These are phyloP conservation scores for Pseudonectria buxi DNA, from an alignment of 2,329 filamentous ascomycete genomes.

Conservation along the genomic window DNA sequence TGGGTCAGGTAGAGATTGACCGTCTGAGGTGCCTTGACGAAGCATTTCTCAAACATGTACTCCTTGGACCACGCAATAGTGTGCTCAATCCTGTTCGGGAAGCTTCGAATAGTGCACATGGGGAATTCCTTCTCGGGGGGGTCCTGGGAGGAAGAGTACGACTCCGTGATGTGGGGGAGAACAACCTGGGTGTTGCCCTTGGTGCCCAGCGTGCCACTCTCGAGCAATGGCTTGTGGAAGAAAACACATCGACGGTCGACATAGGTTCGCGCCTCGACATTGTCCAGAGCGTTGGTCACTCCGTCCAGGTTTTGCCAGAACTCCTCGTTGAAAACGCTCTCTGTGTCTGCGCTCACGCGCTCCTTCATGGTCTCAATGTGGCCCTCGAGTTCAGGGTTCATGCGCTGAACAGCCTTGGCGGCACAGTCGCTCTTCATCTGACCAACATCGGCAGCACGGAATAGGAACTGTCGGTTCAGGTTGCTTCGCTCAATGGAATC, in stretches of 20 bases:
- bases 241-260: conserved; percentile 95
- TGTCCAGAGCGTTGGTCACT: conserved; percentile 95
- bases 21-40: conserved; percentile 87
- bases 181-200: conserved; percentile 99
- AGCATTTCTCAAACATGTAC: conserved; percentile 81
- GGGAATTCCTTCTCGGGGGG: conserved; percentile 98
- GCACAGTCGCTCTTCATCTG: conserved; percentile 96
- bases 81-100: conserved; percentile 97
- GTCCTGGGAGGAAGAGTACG: conserved; percentile 91
- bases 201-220: conserved; percentile 96
- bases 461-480: conserved; percentile 93
- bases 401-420: conserved; percentile 77
- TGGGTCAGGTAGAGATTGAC: conserved; percentile 92
- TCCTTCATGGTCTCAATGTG: conserved; percentile 85
- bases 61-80: conserved; percentile 98
- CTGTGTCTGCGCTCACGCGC: conserved; percentile 84
- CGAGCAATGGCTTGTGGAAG: conserved; percentile 93
- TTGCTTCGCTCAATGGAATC: conserved; percentile 99
- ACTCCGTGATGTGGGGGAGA: conserved; percentile 84
- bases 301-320: conserved; percentile 87
- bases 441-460: conserved; percentile 88
- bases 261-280: conserved; percentile 93
- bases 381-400: conserved; percentile 88
- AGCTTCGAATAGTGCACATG: conserved; percentile 95
- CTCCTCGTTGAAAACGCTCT: conserved; percentile 86